Base-by-base conservation (phyloP, 139 green algal species). In the Tetradesmus lagerheimii region DNA sequence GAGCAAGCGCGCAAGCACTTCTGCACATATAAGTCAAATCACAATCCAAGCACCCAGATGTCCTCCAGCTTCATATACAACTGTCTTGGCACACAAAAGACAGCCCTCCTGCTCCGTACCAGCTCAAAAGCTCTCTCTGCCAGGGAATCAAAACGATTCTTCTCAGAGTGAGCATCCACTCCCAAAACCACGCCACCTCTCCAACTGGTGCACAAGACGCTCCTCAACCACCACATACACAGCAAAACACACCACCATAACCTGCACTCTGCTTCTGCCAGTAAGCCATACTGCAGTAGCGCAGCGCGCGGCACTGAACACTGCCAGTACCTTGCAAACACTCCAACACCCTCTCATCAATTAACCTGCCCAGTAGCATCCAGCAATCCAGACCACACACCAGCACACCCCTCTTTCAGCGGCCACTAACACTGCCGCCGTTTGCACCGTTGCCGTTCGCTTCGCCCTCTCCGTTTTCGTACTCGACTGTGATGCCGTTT, bases 401-500 rank as follows among this genome's bases (percentile, higher is more conserved):
- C 57, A 31, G 23, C 23, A 18, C 23, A 31, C 57, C 6, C 57
- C 25, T 23, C 18, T 23, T 66, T 18, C 31, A 71, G 4, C 57
- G 57, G 25, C 57, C 23, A n/a, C 4, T n/a, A 31, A 6, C 57
- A 71, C 18, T 82, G 76, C 76, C 41, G 76, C 76, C 57, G 76
- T 3, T 39, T 77, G 8, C 45, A 12, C 64, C 64, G 77, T 37
- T 64, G 64, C 64, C 25, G 64, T 18, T 57, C 1, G 38, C 64
- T 4, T 88, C 83, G 20, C 83, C 64, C n/a, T 90, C 86, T 1
- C 86, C 86, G 25, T 90, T 90, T 38, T 90, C 86, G 20, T 85
- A 85, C 86, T 90, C 77, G 8, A 90, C 87, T 1, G 87, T 90
- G 25, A 90, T 25, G 16, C 87, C 87, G 6, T 80, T 86, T 14